Conservation (phyloP, 441 rosid genomes). For the Theobroma grandiflorum region DNA sequence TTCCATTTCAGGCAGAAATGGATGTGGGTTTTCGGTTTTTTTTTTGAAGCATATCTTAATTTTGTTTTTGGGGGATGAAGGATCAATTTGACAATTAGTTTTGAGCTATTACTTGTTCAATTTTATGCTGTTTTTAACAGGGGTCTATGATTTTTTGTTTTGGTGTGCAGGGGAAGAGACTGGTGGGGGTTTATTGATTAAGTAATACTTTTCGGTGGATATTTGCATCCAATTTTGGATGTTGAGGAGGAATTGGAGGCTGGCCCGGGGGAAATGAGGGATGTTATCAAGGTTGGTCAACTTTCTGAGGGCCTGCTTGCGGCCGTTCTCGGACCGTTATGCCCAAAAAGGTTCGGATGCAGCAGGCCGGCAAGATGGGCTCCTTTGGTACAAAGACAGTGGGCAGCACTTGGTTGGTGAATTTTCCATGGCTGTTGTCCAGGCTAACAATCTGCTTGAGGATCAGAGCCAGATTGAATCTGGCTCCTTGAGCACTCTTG, state of each 20-base stretch:
- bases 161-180: conserved; percentile 15
- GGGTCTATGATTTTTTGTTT: neutral
- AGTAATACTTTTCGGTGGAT: neutral
- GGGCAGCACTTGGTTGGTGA: conserved; percentile 58
- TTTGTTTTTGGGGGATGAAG: neutral
- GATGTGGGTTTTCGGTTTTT: conserved; percentile 27
- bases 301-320: conserved; percentile 56
- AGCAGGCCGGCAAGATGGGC: conserved; percentile 57
- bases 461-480: conserved; percentile 67
- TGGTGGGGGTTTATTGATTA: neutral
- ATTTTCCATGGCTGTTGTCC: conserved; percentile 61
- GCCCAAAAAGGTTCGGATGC: conserved; percentile 43
- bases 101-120: conserved; percentile 19
- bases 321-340: conserved; percentile 44
- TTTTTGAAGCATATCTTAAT: neutral
- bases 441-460: conserved; percentile 62
- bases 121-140: conserved; percentile 9
- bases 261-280: conserved; percentile 55
- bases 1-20: conserved; percentile 26
- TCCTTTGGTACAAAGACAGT: conserved; percentile 59
- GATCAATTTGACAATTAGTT: conserved; percentile 4
- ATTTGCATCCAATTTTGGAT: conserved; percentile 62
- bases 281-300: conserved; percentile 60
- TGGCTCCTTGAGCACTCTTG: conserved; percentile 52
- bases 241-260: conserved; percentile 59